Conservation (phyloP, 805 yeast genomes). For the Pichia exigua region DNA sequence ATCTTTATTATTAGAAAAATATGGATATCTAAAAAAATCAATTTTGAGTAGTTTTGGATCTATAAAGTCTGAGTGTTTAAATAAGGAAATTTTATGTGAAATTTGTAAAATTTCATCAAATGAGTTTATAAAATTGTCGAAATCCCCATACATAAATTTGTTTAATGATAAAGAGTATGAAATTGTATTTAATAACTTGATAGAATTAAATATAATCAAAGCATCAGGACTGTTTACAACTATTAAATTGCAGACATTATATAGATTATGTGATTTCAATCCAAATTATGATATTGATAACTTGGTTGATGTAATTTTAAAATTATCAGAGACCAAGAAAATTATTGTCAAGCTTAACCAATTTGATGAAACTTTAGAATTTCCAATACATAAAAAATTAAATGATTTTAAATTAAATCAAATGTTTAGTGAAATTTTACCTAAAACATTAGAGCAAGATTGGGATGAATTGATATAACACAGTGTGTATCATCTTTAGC, state of each 20-base stretch:
- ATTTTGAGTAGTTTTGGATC: neutral
- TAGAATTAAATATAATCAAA: constrained; percentile 18
- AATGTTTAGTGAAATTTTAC: neutral
- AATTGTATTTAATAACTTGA: constrained; percentile 8
- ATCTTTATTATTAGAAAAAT: constrained; percentile 1
- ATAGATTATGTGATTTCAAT: constrained; percentile 9
- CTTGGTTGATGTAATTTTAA: neutral
- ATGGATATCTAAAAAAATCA: constrained; percentile 3
- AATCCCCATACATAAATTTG: neutral
- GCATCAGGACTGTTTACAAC: constrained; percentile 17
- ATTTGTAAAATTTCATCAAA: neutral
- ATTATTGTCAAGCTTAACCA: constrained; percentile 22
- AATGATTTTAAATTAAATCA: neutral
- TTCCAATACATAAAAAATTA: neutral
- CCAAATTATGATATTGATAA: constrained; percentile 1
- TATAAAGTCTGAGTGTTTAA: neutral
- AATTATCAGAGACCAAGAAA: constrained; percentile 10
- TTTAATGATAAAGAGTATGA: neutral
- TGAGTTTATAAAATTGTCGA: neutral
- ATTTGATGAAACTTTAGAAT: constrained; percentile 6
- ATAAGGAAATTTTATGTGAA: neutral
- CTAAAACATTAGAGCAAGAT: constrained; percentile 1
- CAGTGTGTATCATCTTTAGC: neutral
- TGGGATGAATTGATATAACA: neutral
- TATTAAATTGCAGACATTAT: constrained; percentile 14